Percentiles rank a stretch among this genome's conserved stretches.
Conservation (phyloP, 108 stramenopile species). For the Cyclotella sp. region DNA sequence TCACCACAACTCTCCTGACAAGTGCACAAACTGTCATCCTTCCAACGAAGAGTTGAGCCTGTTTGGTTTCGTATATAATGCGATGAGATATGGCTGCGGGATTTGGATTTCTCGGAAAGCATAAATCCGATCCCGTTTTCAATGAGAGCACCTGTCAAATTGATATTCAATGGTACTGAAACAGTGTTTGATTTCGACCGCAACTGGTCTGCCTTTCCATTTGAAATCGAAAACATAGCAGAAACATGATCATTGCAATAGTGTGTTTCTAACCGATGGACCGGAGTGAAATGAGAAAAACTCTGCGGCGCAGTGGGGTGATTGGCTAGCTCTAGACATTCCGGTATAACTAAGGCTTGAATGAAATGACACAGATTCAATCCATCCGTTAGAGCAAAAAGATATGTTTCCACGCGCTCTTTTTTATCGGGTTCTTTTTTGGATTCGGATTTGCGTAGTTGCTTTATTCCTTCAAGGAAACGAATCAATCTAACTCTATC, state of each 20-base stretch:
- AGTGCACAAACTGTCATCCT: not conserved
- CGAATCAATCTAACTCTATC: not conserved
- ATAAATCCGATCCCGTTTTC: conserved; percentile 56
- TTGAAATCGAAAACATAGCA: conserved; percentile 7
- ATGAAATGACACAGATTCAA: conserved; percentile 2
- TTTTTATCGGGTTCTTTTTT: not conserved
- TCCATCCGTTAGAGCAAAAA: not conserved
- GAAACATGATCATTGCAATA: conserved; percentile 6
- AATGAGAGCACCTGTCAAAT: conserved; percentile 80
- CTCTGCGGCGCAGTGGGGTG: not conserved
- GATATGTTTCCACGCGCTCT: not conserved
- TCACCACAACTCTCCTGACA: not conserved
- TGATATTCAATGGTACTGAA: conserved; percentile 70
- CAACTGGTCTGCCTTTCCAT: conserved; percentile 18
- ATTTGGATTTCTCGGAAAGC: conserved; percentile 27
- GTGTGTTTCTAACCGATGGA: not conserved
- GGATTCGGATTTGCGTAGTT: not conserved
- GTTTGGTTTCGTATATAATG: conserved; percentile 76
- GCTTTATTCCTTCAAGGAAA: conserved; percentile 2
- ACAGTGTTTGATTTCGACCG: conserved; percentile 21
- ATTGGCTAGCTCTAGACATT: not conserved
- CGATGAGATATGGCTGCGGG: conserved; percentile 45
- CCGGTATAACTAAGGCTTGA: not conserved
- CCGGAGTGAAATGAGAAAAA: not conserved
- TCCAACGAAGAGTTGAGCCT: conserved; percentile 53